Conservation (phyloP, 202 grass and related monocot genomes). For the Eragrostis tef region DNA sequence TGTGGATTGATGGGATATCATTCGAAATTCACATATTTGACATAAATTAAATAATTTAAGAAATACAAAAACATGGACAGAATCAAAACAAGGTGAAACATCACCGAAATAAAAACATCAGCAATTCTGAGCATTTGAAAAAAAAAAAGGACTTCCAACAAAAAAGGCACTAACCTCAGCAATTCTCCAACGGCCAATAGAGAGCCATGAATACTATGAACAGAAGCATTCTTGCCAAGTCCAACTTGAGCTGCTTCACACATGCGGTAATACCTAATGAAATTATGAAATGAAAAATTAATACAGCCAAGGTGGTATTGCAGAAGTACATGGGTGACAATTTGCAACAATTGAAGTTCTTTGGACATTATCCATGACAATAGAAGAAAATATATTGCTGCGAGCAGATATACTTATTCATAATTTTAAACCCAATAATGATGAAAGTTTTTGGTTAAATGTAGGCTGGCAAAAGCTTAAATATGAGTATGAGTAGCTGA, state of each 20-base stretch:
- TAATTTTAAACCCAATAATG: not conserved
- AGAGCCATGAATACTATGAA: constrained; percentile 98
- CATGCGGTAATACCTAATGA: constrained; percentile 91
- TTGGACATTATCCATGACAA: not conserved
- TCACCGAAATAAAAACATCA: not conserved
- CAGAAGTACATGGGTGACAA: constrained; percentile 23
- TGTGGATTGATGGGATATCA: constrained; percentile 15
- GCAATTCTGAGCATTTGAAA: not conserved
- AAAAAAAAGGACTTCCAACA: constrained; percentile 3
- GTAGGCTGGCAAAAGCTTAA: not conserved
- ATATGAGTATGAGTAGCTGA: not conserved
- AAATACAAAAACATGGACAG: constrained; percentile 12
- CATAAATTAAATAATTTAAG: constrained; percentile 33
- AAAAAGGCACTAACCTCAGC: constrained; percentile 66
- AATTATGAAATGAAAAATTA: constrained; percentile 28
- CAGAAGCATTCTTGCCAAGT: constrained; percentile 90
- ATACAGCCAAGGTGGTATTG: constrained; percentile 17
- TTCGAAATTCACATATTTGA: constrained; percentile 27
- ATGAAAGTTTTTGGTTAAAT: not conserved
- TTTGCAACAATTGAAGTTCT: not conserved
- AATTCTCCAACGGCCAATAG: constrained; percentile 96
- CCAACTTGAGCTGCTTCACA: constrained; percentile 98
- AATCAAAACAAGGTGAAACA: constrained; percentile 23
- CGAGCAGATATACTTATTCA: constrained; percentile 26
- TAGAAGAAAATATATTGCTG: not conserved